phyloP scores from a whole-genome alignment of 441 rosid species.

The Eutrema salsugineum region DNA sequence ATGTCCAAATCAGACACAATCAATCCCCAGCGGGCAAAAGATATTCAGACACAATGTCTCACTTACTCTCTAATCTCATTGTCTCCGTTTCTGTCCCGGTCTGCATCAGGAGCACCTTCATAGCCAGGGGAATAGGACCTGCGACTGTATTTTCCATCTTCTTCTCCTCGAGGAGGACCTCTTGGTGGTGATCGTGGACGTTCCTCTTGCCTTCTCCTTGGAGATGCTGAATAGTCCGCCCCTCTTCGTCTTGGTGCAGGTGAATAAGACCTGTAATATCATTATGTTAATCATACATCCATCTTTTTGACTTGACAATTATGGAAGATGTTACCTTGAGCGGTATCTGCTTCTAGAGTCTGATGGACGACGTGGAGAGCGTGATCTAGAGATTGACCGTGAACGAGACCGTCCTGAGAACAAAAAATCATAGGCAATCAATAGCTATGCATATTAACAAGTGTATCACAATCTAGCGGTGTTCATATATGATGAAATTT shows the following conservation, averaged over 20 bases:
- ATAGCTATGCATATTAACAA: not conserved
- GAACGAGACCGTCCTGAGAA: constrained; percentile 79
- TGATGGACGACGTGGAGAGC: constrained; percentile 68
- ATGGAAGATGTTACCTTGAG: constrained; percentile 61
- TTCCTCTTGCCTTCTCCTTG: constrained; percentile 60
- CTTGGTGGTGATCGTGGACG: constrained; percentile 66
- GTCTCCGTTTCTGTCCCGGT: constrained; percentile 39
- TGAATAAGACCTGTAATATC: constrained; percentile 69
- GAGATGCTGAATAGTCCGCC: constrained; percentile 66
- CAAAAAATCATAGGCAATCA: not conserved
- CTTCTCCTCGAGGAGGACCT: constrained; percentile 65
- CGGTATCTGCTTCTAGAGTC: constrained; percentile 77
- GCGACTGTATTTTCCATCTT: constrained; percentile 38
- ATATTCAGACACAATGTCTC: not conserved
- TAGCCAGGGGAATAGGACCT: constrained; percentile 70
- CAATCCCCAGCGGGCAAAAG: not conserved
- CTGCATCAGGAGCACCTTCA: constrained; percentile 38
- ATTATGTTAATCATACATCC: not conserved
- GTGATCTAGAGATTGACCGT: constrained; percentile 64
- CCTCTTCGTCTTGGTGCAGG: constrained; percentile 65
- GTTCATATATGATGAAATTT: not conserved
- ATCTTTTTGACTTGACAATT: not conserved
- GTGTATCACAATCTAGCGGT: not conserved
- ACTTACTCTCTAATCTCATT: constrained; percentile 59
- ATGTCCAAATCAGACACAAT: not conserved